Evolutionary conservation across 2,329 filamentous ascomycete genomes (phyloP).

Genomic region (Sporothrix dimorphospora): DNA sequence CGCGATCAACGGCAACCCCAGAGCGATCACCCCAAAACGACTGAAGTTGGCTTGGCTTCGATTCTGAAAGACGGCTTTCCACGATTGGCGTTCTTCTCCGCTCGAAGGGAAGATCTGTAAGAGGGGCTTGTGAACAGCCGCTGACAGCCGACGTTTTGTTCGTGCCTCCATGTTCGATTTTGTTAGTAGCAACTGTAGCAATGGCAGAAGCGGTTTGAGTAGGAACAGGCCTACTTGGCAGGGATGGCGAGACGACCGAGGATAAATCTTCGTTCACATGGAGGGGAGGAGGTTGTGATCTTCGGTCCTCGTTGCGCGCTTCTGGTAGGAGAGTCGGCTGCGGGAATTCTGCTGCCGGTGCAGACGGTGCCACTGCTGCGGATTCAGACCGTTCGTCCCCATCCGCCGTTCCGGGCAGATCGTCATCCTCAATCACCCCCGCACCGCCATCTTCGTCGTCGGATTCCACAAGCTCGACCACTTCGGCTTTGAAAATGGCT

Average conservation of each 20-base stretch:
- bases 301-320: background rate
- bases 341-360: background rate
- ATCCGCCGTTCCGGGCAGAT: background rate
- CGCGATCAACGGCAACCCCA: background rate
- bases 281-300: background rate
- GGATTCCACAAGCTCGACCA: conserved; percentile 15
- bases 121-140: background rate
- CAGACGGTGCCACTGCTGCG: background rate
- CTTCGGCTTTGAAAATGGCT: conserved; percentile 23
- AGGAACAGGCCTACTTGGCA: background rate
- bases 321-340: conserved; percentile 5
- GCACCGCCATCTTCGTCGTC: conserved; percentile 19
- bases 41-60: background rate
- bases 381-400: background rate
- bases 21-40: conserved; percentile 2
- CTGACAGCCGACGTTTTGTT: background rate
- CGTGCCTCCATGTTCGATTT: background rate
- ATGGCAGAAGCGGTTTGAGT: background rate
- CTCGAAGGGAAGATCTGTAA: background rate
- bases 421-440: conserved; percentile 16
- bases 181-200: background rate
- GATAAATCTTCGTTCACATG: background rate
- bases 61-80: background rate
- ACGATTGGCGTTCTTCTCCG: background rate
- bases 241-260: background rate